A percentile compares a stretch with the other conserved stretches of the same genome.
These are phyloP conservation scores for Suhomyces canberraensis DNA, from an alignment of 805 yeast species.

Conservation along the genomic window DNA sequence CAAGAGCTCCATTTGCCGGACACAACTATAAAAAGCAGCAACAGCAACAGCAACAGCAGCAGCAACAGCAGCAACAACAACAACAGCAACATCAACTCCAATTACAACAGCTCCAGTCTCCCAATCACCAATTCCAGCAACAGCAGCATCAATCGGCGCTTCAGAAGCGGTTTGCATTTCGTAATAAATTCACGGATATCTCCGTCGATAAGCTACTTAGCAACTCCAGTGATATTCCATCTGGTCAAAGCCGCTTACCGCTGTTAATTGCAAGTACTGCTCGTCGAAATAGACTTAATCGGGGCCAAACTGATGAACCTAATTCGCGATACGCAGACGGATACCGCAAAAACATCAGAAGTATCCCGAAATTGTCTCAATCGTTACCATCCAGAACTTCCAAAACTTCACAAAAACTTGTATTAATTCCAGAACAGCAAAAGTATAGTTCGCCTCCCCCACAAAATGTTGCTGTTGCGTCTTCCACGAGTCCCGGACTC, in stretches of 20 bases:
- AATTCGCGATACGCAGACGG: neutral
- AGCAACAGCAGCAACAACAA: conserved; percentile 15
- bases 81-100: conserved; percentile 25
- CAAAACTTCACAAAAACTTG: conserved; percentile 81
- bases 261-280: conserved; percentile 17
- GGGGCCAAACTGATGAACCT: neutral
- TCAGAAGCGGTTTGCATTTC: conserved; percentile 25
- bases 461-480: neutral
- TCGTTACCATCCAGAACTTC: conserved; percentile 73
- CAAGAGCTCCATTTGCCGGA: conserved; percentile 82
- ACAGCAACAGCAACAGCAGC: conserved; percentile 21
- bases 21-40: conserved; percentile 43
- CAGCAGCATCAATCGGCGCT: conserved; percentile 22
- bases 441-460: conserved; percentile 20
- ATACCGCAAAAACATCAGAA: conserved; percentile 39
- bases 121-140: conserved; percentile 16
- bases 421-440: conserved; percentile 69
- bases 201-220: conserved; percentile 77
- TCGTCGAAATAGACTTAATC: neutral
- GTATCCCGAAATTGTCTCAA: conserved; percentile 51
- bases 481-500: conserved; percentile 6
- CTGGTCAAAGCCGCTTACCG: conserved; percentile 58
- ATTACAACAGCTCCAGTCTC: conserved; percentile 25
- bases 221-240: conserved; percentile 83
- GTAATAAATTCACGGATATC: conserved; percentile 66